Base-by-base conservation (phyloP, 2,329 filamentous ascomycete species). In the Hypoxylon sp. region DNA sequence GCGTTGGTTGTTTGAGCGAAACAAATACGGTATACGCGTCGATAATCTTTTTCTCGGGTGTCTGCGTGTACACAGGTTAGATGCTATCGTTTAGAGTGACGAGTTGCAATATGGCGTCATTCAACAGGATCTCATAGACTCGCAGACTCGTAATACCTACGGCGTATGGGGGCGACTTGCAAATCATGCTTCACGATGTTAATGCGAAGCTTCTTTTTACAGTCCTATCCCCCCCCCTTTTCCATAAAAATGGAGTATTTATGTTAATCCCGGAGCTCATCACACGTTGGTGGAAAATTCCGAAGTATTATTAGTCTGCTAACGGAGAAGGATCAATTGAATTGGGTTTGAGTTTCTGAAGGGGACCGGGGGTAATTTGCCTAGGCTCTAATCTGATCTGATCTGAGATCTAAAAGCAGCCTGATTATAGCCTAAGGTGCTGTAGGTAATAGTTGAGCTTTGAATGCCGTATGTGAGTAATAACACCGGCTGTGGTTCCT, bases 381-480 rank as follows among this genome's bases (percentile, higher is more conserved):
- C 48, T 63, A 65, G 58, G 30, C 14, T 59, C 30, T 40, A 62
- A 68, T 61, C 65, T 59, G 68, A 70, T 70, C 68, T 60, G 64
- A 70, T 70, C 68, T 68, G 54, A 70, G 68, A 70, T 70, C 68
- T 70, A 60, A 61, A 53, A 49, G 31, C 55, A 54, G 48, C 35
- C 6, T 59, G 56, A 64, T 64, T 53, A 68, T 54, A 57, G 53
- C 49, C 50, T 69, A 57, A 57, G 51, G 31, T 58, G 53, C 64
- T 57, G 65, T 54, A 70, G 37, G 59, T 64, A 68, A 64, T 63
- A 62, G 50, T 59, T 68, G 65, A 60, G 48, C 44, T 57, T 51
- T 61, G 37, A 65, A 40, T 65, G 66, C 66, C 61, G 61, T 61
- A 68, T 63, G 68, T 66, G 61, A 70, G 68, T 65, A 70, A 70